phyloP scores from a whole-genome alignment of 495 filamentous ascomycete species.

The Penicillium dipodomyicola region DNA sequence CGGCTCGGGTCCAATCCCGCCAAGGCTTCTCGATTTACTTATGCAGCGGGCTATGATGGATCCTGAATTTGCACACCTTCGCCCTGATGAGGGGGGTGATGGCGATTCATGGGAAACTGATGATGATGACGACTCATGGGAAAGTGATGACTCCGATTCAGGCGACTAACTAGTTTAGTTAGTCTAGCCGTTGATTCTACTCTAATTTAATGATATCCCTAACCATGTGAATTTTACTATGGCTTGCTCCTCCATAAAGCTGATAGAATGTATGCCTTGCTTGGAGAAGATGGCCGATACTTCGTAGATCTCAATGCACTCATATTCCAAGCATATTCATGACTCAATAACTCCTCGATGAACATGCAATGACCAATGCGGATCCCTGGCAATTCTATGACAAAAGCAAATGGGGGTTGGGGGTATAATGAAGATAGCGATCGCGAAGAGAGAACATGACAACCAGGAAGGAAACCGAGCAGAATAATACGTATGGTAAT shows the following conservation, averaged over 20 bases:
- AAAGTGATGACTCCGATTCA: background rate
- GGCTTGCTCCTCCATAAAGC: background rate
- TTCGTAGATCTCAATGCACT: background rate
- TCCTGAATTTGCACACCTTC: constrained; percentile 15
- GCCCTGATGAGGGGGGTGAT: background rate
- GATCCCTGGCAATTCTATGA: constrained; percentile 17
- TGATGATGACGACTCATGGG: background rate
- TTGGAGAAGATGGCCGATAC: background rate
- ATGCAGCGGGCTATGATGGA: constrained; percentile 13
- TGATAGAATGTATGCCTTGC: too few species aligned
- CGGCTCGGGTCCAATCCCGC: constrained; percentile 1
- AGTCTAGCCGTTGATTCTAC: background rate
- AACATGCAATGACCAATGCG: constrained; percentile 13
- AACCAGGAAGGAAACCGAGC: background rate
- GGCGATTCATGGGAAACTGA: background rate
- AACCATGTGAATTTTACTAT: background rate
- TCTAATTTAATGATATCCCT: background rate
- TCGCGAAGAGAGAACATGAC: background rate
- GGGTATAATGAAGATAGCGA: constrained; percentile 18
- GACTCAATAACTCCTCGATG: constrained; percentile 10
- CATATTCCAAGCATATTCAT: background rate
- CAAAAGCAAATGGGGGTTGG: constrained; percentile 7
- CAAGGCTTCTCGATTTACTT: constrained; percentile 7
- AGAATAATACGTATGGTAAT: background rate
- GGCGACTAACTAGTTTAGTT: background rate